Base-by-base conservation (phyloP, 768 basidiomycete species). In the Asterophora parasitica region DNA sequence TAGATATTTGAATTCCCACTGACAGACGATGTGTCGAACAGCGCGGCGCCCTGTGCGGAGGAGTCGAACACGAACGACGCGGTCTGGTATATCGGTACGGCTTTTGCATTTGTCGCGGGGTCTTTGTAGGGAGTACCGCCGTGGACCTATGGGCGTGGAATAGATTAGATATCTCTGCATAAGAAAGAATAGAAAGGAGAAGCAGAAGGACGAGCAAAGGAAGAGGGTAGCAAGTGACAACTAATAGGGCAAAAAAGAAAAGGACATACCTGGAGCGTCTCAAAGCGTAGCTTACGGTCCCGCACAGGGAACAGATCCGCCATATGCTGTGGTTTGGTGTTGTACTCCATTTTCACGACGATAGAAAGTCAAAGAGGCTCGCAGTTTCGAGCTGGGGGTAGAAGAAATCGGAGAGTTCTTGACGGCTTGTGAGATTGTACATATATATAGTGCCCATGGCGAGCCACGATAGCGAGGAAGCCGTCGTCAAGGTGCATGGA, bases 101-200 rank as follows among this genome's bases (percentile, higher is more conserved):
- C 83, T 8, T 81, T 73, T 0, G 83, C 77, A 32, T 78, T 78
- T 13, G 78, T 79, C 4, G 77, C 60, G 0, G 75, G 67, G 56
- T 81, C 80, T 2, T 71, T 66, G 4, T 64, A 63, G 47, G 81
- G 77, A 10, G 51, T 47, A 1, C 83, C 83, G 3, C 81, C 83
- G 44, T 85, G 82, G 9, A 85, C 63, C 63, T 83, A 79, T 13
- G 79, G n/a, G n/a, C n/a, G n/a, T n/a, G n/a, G n/a, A n/a, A n/a
- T n/a, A n/a, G n/a, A n/a, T n/a, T n/a, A n/a, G n/a, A n/a, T n/a
- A n/a, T n/a, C 30, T 12, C 8, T 31, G 30, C 12, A 10, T 23
- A 6, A 23, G 6, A 6, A 23, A 6, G 23, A 23, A 23, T 23
- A 23, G 23, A 23, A 23, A 23, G 23, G 23, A 23, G 23, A 6